These are phyloP conservation scores for Nemania abortiva DNA, from an alignment of 2,329 filamentous ascomycete genomes.

Conservation along the genomic window DNA sequence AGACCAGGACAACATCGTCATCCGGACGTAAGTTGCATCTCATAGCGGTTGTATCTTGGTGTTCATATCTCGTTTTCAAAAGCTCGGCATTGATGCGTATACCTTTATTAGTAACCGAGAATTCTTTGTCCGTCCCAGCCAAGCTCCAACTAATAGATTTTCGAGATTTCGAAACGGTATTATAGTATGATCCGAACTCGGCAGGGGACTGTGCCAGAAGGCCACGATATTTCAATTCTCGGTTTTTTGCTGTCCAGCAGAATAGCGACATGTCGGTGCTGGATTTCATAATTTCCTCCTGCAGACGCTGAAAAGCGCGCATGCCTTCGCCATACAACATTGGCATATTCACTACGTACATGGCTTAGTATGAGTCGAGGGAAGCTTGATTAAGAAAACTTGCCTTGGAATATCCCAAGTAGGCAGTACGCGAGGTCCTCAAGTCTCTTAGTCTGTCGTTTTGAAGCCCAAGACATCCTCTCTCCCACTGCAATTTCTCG, in stretches of 20 bases:
- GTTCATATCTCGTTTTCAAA: neutral
- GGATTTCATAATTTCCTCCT: slow-evolving; percentile 9
- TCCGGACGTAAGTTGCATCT: neutral
- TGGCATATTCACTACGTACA: slow-evolving; percentile 9
- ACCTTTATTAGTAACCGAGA: slow-evolving; percentile 7
- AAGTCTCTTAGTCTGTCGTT: slow-evolving; percentile 2
- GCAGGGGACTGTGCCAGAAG: slow-evolving; percentile 4
- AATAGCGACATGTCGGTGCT: slow-evolving; percentile 9
- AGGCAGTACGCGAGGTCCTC: slow-evolving; percentile 19
- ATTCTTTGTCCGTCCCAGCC: neutral
- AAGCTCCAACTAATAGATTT: neutral
- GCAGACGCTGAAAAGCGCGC: slow-evolving; percentile 10
- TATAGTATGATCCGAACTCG: slow-evolving; percentile 11
- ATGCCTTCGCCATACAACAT: slow-evolving; percentile 19
- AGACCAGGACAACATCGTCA: neutral
- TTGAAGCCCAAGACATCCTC: slow-evolving; percentile 17
- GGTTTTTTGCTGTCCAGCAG: neutral
- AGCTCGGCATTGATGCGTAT: slow-evolving; percentile 7
- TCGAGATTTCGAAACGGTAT: neutral
- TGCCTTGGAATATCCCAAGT: slow-evolving; percentile 16
- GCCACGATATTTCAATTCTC: slow-evolving; percentile 4
- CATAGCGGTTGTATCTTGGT: neutral
- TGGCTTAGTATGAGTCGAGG: neutral
- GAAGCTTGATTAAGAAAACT: slow-evolving; percentile 1
- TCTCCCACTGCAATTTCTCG: neutral